phyloP scores from a whole-genome alignment of 495 filamentous ascomycete genomes.

The Podospora pseudocomata region DNA sequence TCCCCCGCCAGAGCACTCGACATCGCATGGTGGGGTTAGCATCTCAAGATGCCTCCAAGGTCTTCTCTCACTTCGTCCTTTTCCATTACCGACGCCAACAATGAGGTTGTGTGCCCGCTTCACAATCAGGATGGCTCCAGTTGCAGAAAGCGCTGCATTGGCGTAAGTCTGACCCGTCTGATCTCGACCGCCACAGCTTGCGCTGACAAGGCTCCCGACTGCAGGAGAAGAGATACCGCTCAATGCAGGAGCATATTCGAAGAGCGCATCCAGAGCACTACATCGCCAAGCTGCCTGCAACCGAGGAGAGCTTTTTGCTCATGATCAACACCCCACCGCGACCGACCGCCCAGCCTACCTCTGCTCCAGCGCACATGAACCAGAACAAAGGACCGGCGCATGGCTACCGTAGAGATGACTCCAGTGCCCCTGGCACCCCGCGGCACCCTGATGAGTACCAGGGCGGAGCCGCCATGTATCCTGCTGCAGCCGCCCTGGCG shows the following conservation, averaged over 20 bases:
- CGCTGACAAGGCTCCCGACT: constrained; percentile 9
- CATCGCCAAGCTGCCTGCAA: constrained; percentile 97
- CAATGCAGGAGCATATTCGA: constrained; percentile 99
- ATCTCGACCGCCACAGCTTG: constrained; percentile 22
- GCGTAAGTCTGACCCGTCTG: constrained; percentile 64
- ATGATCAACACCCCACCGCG: constrained; percentile 90
- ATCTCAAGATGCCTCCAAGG: constrained; percentile 72
- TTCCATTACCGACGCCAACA: constrained; percentile 84
- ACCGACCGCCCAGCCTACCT: constrained; percentile 42
- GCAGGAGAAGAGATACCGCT: constrained; percentile 95
- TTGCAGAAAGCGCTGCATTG: constrained; percentile 95
- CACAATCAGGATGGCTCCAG: constrained; percentile 94
- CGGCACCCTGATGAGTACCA: constrained; percentile 67
- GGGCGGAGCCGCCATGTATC: constrained; percentile 56
- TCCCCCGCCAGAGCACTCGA: constrained; percentile 28
- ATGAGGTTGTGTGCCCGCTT: constrained; percentile 95
- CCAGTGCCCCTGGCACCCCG: constrained; percentile 68
- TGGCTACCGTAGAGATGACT: constrained; percentile 58
- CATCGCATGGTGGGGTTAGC: constrained; percentile 51
- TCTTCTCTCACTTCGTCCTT: constrained; percentile 85
- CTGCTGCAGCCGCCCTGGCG: constrained; percentile 79
- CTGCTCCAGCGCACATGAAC: constrained; percentile 28
- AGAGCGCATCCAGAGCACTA: constrained; percentile 97
- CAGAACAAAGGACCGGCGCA: constrained; percentile 40
- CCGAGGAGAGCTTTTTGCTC: constrained; percentile 93